Evolutionary conservation across 176 grass and related monocot species (phyloP).

Genomic region (Ensete ventricosum): DNA sequence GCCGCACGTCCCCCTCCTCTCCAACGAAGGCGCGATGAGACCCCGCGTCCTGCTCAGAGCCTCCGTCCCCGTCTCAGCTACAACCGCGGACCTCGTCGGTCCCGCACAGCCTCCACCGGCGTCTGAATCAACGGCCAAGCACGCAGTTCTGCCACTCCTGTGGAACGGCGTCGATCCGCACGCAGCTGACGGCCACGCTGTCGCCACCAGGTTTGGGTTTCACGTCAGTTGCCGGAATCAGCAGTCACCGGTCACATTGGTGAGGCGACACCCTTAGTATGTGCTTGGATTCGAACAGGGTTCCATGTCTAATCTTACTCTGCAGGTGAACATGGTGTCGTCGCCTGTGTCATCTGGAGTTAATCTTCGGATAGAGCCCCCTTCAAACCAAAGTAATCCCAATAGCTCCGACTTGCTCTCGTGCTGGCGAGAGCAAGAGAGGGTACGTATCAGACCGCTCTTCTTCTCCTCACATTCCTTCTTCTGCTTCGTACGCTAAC

Average conservation of each 20-base stretch:
- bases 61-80: background rate
- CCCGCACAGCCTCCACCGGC: background rate
- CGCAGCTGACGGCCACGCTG: background rate
- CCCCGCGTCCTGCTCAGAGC: background rate
- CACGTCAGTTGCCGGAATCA: background rate
- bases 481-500: constrained; percentile 2
- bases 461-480: too few species aligned
- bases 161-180: background rate
- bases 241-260: background rate
- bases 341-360: constrained; percentile 8
- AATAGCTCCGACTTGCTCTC: background rate
- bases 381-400: constrained; percentile 27
- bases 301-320: background rate
- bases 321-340: constrained; percentile 8
- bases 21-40: background rate
- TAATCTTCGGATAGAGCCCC: constrained; percentile 20
- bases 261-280: background rate
- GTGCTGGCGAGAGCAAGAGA: constrained; percentile 1
- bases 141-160: background rate
- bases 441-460: background rate
- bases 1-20: background rate
- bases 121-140: background rate
- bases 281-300: too few species aligned
- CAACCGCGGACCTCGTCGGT: too few species aligned
- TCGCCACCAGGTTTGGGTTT: background rate